Evolutionary conservation across 2,329 filamentous ascomycete genomes (phyloP).

Genomic region (Tolypocladium endophyticum): DNA sequence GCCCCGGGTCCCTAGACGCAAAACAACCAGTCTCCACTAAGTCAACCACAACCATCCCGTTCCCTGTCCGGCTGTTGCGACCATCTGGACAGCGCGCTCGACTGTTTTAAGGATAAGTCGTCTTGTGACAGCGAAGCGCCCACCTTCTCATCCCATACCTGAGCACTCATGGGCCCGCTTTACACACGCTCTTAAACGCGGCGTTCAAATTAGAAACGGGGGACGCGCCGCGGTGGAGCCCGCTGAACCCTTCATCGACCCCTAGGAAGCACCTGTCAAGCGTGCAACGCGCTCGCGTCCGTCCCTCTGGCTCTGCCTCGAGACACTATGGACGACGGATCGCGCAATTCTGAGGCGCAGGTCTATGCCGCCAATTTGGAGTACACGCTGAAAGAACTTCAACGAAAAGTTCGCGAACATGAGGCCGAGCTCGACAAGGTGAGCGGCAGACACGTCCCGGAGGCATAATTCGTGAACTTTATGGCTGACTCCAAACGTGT

Average conservation of each 20-base stretch:
- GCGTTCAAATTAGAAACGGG: neutral
- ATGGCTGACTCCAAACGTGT: neutral
- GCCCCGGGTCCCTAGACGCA: neutral
- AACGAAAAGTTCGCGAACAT: conserved; percentile 44
- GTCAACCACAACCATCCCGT: neutral
- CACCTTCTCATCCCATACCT: neutral
- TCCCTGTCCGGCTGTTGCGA: neutral
- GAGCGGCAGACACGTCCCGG: neutral
- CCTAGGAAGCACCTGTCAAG: neutral
- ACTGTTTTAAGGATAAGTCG: neutral
- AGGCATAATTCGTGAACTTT: too few relatives aligned
- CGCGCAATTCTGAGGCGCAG: conserved; percentile 14
- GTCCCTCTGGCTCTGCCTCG: neutral
- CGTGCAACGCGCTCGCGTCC: neutral
- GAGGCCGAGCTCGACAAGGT: conserved; percentile 39
- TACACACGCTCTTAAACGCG: neutral
- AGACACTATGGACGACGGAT: conserved; percentile 13
- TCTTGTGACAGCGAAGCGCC: neutral
- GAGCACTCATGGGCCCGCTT: neutral
- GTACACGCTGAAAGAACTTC: conserved; percentile 57
- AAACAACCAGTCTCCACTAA: neutral
- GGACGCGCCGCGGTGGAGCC: neutral
- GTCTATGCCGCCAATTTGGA: conserved; percentile 43
- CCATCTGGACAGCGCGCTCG: neutral
- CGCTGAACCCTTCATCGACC: neutral